Conservation (phyloP, 306 rosid species). For the Gillenia trifoliata region DNA sequence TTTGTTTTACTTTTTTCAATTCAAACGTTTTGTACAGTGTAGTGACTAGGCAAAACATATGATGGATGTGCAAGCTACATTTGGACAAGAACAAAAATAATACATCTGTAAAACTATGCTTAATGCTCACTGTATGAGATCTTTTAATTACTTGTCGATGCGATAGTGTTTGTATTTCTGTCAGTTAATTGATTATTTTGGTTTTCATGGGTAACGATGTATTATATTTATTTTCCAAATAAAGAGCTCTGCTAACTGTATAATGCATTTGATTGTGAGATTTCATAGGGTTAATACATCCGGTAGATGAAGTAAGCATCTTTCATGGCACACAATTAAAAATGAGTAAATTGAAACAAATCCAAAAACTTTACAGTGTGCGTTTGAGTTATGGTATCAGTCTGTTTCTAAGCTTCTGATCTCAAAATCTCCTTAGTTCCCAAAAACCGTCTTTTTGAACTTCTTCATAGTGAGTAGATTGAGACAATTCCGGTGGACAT, state of each 20-base stretch:
- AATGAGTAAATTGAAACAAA: not conserved
- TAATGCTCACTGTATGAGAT: not conserved
- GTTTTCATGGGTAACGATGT: not conserved
- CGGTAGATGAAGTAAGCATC: not conserved
- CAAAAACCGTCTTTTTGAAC: not conserved
- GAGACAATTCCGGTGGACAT: not conserved
- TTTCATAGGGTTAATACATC: not conserved
- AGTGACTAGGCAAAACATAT: not conserved
- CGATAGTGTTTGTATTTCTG: not conserved
- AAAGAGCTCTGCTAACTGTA: not conserved
- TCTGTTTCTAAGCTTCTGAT: not conserved
- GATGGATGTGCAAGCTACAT: not conserved
- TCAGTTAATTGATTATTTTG: no score
- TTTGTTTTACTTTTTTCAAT: not conserved
- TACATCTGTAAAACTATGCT: not conserved
- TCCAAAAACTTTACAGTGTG: no score
- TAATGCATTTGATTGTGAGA: not conserved
- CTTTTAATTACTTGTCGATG: not conserved
- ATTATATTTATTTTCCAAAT: not conserved
- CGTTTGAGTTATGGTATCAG: not conserved
- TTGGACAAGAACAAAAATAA: not conserved
- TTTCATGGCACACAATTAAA: not conserved
- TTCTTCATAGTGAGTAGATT: not conserved
- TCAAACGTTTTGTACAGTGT: not conserved
- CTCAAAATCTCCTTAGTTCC: not conserved